phyloP scores from a whole-genome alignment of 75 land plant species.

The Pinus tabuliformis region DNA sequence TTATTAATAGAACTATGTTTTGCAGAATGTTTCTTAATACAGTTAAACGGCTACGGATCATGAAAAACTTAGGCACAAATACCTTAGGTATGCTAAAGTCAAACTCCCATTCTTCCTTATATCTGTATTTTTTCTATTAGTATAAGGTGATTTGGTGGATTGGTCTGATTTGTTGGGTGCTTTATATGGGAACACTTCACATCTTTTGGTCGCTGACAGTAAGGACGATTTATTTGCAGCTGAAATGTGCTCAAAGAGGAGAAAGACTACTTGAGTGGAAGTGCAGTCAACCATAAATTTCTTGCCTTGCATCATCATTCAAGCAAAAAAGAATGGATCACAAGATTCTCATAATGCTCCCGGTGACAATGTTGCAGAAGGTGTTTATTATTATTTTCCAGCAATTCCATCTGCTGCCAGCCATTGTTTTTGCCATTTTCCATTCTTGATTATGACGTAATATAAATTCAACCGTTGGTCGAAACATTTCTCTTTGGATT shows the following conservation, averaged over 20 bases:
- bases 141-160: not conserved
- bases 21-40: slow-evolving; percentile 73
- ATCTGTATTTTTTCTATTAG: not conserved
- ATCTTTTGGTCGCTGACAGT: not conserved
- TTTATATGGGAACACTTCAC: not conserved
- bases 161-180: too few species aligned
- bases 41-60: slow-evolving; percentile 74
- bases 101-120: not conserved
- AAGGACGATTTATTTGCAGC: not conserved
- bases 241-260: not conserved
- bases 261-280: not conserved
- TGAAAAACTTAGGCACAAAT: slow-evolving; percentile 62
- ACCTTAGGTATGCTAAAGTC: slow-evolving; percentile 42
- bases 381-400: too few species aligned
- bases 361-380: too few species aligned
- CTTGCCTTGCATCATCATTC: not conserved
- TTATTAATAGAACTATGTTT: not conserved
- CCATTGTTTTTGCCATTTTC: too few species aligned
- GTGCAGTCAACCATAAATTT: not conserved
- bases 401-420: too few species aligned
- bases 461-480: too few species aligned
- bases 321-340: not conserved
- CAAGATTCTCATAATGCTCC: not conserved
- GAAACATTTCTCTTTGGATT: too few species aligned
- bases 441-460: too few species aligned